phyloP scores from a whole-genome alignment of 73 alveolate genomes.

The Paramecium tetraurelia region DNA sequence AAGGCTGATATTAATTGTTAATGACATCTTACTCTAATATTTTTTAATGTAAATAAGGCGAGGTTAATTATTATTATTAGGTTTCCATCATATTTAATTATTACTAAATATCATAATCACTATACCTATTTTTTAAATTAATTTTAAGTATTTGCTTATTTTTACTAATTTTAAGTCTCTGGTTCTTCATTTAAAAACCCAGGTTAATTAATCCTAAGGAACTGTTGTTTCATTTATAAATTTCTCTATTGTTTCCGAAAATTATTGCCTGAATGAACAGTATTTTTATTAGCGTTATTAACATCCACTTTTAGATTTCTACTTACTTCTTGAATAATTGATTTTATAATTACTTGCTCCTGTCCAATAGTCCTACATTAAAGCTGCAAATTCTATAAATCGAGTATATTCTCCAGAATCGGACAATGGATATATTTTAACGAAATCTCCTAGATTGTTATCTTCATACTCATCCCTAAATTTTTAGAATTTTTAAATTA shows the following conservation, averaged over 20 bases:
- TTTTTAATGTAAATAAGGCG: not conserved
- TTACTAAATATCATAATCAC: not conserved
- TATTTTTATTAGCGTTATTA: not conserved
- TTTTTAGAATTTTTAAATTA: not conserved
- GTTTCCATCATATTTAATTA: not conserved
- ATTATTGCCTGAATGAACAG: not conserved
- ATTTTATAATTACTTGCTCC: not conserved
- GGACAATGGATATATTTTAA: constrained; percentile 56
- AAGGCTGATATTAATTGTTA: not conserved
- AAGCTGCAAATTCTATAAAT: not conserved
- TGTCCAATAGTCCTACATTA: constrained; percentile 47
- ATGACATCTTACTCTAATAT: not conserved
- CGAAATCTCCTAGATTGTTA: constrained; percentile 54
- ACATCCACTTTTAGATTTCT: not conserved
- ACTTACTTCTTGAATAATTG: not conserved
- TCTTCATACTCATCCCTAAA: constrained; percentile 63
- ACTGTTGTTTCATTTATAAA: not conserved
- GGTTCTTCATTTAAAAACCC: not conserved
- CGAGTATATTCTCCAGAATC: not conserved
- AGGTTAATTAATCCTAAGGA: not conserved
- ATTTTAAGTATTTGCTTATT: not conserved
- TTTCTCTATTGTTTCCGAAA: not conserved
- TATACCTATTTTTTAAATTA: not conserved
- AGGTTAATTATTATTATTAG: not conserved
- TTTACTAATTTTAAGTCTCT: not conserved